Evolutionary conservation across 371 early-diverging fungal genomes (phyloP).

Genomic region (Mucor irregularis): DNA sequence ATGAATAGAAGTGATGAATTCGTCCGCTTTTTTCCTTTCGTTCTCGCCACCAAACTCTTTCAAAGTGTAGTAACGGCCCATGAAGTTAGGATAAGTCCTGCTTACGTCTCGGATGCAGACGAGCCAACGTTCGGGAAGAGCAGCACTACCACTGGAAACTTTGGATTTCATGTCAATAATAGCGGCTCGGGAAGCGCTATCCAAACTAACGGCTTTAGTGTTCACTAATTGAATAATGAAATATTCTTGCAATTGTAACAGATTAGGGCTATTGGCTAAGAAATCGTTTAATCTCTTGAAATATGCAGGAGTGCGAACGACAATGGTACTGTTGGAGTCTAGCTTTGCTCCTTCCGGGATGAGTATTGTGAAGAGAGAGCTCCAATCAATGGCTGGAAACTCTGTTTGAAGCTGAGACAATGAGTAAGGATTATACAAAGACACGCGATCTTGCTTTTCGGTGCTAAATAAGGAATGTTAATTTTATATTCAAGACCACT

Average conservation of each 20-base stretch:
- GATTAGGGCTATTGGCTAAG: neutral
- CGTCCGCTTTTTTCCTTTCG: conserved; percentile 22
- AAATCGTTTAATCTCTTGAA: conserved; percentile 5
- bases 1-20: conserved; percentile 36
- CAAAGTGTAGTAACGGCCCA: conserved; percentile 56
- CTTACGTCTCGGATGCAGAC: conserved; percentile 48
- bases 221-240: conserved; percentile 9
- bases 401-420: conserved; percentile 34
- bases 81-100: conserved; percentile 39
- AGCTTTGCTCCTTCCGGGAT: neutral
- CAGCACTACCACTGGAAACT: conserved; percentile 29
- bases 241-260: conserved; percentile 15
- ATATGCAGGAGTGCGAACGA: conserved; percentile 13
- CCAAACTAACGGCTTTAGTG: conserved; percentile 8
- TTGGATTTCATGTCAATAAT: conserved; percentile 14
- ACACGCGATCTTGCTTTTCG: conserved; percentile 52
- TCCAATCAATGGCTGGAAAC: conserved; percentile 41
- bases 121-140: conserved; percentile 48
- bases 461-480: neutral
- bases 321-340: neutral
- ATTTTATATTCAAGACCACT: neutral
- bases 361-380: neutral
- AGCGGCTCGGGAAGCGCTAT: conserved; percentile 16
- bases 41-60: conserved; percentile 41
- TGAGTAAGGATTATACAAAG: conserved; percentile 51